Evolutionary conservation across 441 rosid species (phyloP).

Genomic region (Eutrema salsugineum): DNA sequence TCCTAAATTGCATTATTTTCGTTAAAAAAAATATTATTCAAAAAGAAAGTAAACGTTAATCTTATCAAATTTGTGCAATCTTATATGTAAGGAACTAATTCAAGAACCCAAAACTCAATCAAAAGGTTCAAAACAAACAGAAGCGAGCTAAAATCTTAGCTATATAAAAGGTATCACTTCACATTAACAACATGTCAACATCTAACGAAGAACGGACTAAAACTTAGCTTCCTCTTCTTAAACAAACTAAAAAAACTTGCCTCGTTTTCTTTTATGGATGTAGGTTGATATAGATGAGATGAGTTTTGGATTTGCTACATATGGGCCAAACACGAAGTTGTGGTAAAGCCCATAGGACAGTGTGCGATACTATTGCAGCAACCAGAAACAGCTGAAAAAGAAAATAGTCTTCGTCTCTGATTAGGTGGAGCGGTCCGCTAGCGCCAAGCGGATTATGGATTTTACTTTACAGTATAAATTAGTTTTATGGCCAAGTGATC

Average conservation of each 20-base stretch:
- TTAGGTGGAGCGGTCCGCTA: background rate
- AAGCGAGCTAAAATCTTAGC: background rate
- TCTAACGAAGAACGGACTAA: no score
- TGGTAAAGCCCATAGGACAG: background rate
- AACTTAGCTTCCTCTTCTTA: no score
- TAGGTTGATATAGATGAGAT: background rate
- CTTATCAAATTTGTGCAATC: background rate
- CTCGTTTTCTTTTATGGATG: background rate
- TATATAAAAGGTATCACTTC: no score
- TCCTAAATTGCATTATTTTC: background rate
- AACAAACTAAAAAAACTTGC: no score
- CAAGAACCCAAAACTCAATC: no score
- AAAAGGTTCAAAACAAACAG: no score
- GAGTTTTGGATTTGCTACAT: background rate
- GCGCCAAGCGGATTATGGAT: no score
- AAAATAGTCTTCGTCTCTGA: background rate
- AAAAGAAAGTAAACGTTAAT: background rate
- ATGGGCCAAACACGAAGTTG: background rate
- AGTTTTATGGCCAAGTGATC: no score
- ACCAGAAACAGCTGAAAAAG: no score
- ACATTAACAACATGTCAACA: no score
- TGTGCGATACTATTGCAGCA: background rate
- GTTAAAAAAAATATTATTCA: background rate
- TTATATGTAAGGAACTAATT: background rate
- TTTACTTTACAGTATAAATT: no score